These are phyloP conservation scores for Endocladia muricata DNA, from an alignment of 31 red algal species.

Conservation along the genomic window DNA sequence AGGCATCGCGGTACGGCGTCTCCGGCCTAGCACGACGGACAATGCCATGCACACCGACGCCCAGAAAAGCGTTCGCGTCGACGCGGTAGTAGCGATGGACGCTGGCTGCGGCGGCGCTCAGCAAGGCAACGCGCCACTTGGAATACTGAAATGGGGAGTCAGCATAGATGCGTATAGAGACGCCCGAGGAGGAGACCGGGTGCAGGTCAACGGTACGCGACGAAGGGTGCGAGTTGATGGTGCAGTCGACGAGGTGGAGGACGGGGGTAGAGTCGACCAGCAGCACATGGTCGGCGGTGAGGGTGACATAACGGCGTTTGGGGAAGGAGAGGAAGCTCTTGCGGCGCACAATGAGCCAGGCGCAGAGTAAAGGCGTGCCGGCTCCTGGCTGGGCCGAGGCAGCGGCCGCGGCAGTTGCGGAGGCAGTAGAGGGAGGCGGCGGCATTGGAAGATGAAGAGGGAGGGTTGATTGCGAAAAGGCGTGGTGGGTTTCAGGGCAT, in stretches of 20 bases:
- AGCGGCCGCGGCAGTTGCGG: slow-evolving; percentile 42
- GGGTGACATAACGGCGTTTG: slow-evolving; percentile 64
- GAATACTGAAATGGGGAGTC: slow-evolving; percentile 65
- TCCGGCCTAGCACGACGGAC: slow-evolving; percentile 41
- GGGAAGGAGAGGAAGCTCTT: slow-evolving; percentile 42
- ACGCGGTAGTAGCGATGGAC: slow-evolving; percentile 37
- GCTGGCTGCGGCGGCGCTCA: slow-evolving; percentile 28
- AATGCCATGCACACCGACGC: slow-evolving; percentile 54
- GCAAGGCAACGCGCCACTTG: slow-evolving; percentile 47
- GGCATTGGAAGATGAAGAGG: slow-evolving; percentile 11
- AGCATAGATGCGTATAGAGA: slow-evolving; percentile 56
- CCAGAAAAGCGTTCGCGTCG: slow-evolving; percentile 27
- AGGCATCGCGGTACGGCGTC: slow-evolving; percentile 16
- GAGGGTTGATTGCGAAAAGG: too few relatives aligned
- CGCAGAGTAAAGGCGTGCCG: slow-evolving; percentile 36
- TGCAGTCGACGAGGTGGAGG: slow-evolving; percentile 58
- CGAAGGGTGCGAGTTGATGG: slow-evolving; percentile 29
- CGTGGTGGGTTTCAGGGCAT: too few relatives aligned
- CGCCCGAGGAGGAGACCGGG: slow-evolving; percentile 43
- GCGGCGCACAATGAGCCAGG: slow-evolving; percentile 60
- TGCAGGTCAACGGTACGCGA: slow-evolving; percentile 43
- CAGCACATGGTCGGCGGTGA: slow-evolving; percentile 64
- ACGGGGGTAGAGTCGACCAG: slow-evolving; percentile 65
- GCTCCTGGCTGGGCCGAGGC: slow-evolving; percentile 35
- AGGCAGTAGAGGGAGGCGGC: slow-evolving; percentile 11